Base-by-base conservation (phyloP, 108 stramenopile genomes). In the Cyclotella baltica region DNA sequence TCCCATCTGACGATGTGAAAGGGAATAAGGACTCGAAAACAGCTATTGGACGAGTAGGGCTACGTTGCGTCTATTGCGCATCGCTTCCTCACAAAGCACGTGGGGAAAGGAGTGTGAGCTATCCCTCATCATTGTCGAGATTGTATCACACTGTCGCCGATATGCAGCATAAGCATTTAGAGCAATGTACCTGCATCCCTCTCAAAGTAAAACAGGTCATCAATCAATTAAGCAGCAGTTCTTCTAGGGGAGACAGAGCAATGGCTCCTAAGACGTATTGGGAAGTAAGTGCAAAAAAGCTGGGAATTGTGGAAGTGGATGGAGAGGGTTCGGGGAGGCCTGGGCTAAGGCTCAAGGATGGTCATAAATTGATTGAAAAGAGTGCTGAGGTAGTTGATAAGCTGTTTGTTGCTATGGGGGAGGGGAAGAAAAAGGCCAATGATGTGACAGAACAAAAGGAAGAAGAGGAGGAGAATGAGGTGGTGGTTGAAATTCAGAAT, bases 51-150 rank as follows among this genome's bases (percentile, higher is more conserved):
- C 31, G 35, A 29, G 30, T 62, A 11, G 61, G 61, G 16, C 61
- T 62, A 15, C 61, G 61, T 15, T 62, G 61, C 61, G 31, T 34
- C 19, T 62, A 62, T 33, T 62, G 61, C 61, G 61, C 34, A 3
- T 2, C 4, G 16, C 61, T 2, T 8, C 61, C 61, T 18, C 61
- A 16, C 31, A 62, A 62, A 36, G 0, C 31, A 15, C 31, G 61
- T 5, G 61, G 33, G 13, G 61, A 62, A 62, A 30, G 61, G 18
- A 36, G 34, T 16, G 3, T 25, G 9, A 20, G 23, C 19, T 34
- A 36, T 13, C 61, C 61, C 31, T 62, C 61, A 30, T 62, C 61
- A 13, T 0, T 62, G 19, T 2, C 2, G 0, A n/a, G 61, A 19
- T 33, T 62, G 5, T 62, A 62, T 20, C 2, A 36, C 2, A 33